Evolutionary conservation across 1,284 basidiomycete species (phyloP).

Genomic region (Tetrapyrgos nigripes): DNA sequence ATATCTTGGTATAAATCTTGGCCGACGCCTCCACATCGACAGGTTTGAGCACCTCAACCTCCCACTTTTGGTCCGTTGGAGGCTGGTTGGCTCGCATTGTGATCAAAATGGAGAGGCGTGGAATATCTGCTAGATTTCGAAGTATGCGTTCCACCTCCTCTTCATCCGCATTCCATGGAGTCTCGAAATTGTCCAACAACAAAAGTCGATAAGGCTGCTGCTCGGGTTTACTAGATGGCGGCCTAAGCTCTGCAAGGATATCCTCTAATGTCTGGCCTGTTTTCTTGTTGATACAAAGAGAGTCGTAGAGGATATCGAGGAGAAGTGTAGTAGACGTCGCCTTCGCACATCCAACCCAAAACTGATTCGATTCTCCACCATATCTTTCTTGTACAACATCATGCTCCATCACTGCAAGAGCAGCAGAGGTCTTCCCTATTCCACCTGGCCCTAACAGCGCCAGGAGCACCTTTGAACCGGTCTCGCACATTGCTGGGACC

Average conservation of each 20-base stretch:
- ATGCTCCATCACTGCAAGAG: conserved; percentile 20
- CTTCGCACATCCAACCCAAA: conserved; percentile 26
- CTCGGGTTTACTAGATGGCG: not conserved
- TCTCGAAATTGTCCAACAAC: conserved; percentile 29
- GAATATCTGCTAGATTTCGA: conserved; percentile 13
- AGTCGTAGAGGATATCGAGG: not conserved
- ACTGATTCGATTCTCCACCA: conserved; percentile 5
- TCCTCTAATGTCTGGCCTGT: not conserved
- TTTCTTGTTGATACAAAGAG: not conserved
- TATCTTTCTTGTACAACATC: conserved; percentile 8
- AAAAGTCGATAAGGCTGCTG: conserved; percentile 6
- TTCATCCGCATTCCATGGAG: conserved; percentile 18
- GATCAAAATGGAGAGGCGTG: conserved; percentile 21
- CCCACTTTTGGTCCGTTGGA: conserved; percentile 11
- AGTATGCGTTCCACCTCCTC: conserved; percentile 19
- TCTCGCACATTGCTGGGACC: not conserved
- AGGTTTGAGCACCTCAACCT: not conserved
- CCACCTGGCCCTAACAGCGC: conserved; percentile 18
- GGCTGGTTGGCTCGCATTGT: conserved; percentile 24
- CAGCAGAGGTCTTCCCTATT: conserved; percentile 25
- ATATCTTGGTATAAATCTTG: conserved; percentile 3
- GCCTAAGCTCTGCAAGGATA: conserved; percentile 2
- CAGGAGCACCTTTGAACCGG: not conserved
- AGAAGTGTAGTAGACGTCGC: conserved; percentile 16
- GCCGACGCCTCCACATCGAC: conserved; percentile 1